These are phyloP conservation scores for Myxozyma kluyveri DNA, from an alignment of 805 yeast species.

Conservation along the genomic window DNA sequence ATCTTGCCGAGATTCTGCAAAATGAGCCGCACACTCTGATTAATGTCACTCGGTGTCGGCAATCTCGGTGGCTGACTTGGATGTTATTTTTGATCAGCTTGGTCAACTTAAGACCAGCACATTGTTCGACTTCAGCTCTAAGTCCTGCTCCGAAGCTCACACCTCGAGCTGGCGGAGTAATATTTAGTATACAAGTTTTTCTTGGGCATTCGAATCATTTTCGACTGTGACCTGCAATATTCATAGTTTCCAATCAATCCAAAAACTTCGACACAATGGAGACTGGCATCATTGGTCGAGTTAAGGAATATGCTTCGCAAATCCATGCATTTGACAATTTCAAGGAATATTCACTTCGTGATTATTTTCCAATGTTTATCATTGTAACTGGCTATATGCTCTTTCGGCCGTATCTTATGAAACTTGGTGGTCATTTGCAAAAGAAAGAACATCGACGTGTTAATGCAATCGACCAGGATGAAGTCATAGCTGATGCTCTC, in stretches of 20 bases:
- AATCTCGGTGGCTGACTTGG: too few species aligned
- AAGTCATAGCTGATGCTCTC: constrained; percentile 19
- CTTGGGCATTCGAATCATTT: neutral
- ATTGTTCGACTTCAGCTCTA: too few species aligned
- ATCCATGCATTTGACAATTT: constrained; percentile 7
- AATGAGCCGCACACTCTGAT: too few species aligned
- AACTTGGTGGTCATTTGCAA: constrained; percentile 24
- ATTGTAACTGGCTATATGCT: constrained; percentile 30
- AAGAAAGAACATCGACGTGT: constrained; percentile 23
- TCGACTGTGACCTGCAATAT: neutral
- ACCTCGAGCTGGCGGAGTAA: neutral
- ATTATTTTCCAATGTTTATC: constrained; percentile 27
- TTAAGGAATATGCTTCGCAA: neutral
- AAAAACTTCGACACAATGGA: too few species aligned
- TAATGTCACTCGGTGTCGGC: too few species aligned
- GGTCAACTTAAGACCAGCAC: too few species aligned
- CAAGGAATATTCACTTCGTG: constrained; percentile 18
- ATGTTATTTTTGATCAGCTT: too few species aligned
- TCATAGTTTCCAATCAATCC: constrained; percentile 6
- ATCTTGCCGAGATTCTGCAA: too few species aligned
- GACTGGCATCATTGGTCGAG: constrained; percentile 9
- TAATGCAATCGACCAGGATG: constrained; percentile 9
- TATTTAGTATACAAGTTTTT: neutral
- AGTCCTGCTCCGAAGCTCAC: neutral
- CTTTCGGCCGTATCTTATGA: constrained; percentile 29